phyloP scores from a whole-genome alignment of 306 rosid genomes.

The Sophora flavescens region DNA sequence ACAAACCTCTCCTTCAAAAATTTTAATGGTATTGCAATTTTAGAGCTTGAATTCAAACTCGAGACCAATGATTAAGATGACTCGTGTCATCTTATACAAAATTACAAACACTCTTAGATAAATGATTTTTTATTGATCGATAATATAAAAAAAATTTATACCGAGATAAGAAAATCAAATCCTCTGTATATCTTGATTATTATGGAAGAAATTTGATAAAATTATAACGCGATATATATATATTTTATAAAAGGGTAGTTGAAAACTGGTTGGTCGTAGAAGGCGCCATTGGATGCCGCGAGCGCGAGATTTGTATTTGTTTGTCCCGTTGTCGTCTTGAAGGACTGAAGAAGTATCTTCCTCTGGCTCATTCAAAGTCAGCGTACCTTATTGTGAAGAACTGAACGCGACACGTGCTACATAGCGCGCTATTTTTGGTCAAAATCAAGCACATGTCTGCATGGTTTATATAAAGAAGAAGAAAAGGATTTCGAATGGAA shows the following conservation, averaged over 20 bases:
- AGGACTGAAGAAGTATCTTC: background rate
- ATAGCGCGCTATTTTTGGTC: background rate
- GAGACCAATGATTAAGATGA: too few relatives aligned
- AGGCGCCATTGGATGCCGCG: slow-evolving; percentile 2
- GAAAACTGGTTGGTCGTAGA: background rate
- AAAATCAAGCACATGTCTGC: background rate
- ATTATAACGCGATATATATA: too few relatives aligned
- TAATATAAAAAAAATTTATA: too few relatives aligned
- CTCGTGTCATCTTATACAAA: too few relatives aligned
- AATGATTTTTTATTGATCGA: too few relatives aligned
- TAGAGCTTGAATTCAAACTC: too few relatives aligned
- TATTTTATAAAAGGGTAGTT: background rate
- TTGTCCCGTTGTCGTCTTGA: background rate
- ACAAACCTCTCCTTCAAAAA: too few relatives aligned
- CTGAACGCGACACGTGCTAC: background rate
- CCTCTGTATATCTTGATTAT: too few relatives aligned
- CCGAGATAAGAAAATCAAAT: too few relatives aligned
- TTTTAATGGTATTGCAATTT: too few relatives aligned
- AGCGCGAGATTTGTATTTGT: background rate
- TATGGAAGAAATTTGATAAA: too few relatives aligned
- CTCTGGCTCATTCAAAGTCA: slow-evolving; percentile 19
- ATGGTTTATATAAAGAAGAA: background rate
- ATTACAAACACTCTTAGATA: too few relatives aligned
- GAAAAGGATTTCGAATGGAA: background rate
- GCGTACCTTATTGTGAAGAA: background rate